Evolutionary conservation across 352 stramenopile genomes (phyloP), one percentile per base, ranked within the genome.

Genomic region (Phytopythium boreale): DNA sequence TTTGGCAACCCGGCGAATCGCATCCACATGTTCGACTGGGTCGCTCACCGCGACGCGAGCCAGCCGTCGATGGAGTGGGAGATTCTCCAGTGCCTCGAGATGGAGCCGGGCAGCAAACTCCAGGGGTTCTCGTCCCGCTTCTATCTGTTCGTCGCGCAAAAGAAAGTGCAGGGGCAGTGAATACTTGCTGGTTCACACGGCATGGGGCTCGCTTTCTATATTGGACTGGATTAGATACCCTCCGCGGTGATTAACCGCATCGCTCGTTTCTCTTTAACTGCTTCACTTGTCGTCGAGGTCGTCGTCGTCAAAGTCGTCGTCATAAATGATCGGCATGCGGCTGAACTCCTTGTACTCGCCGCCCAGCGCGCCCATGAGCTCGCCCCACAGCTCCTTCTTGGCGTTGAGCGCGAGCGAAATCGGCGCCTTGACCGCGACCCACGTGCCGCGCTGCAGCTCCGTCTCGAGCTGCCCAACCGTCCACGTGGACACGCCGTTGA

Each of bases 271-370:
- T n/a, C n/a, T n/a, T n/a, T n/a, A 22, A 4, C 8, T 31, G 2
- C 31, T 36, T n/a, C 20, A 14, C 27, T 47, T 50, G 39, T 56
- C 55, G 29, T 50, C 22, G 20, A 60, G 12, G n/a, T 61, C 36
- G 27, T 61, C 56, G 15, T 61, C 64, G 19, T 71, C 61, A 5
- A 64, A 62, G 0, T 80, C 68, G 11, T 84, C 71, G 55, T 79
- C 65, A 47, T 83, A 64, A 19, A 92, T 75, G n/a, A 67, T 58
- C 3, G 86, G 83, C 66, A 92, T 90, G 26, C 64, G 61, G 39
- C 75, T 85, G 70, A 94, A 89, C 63, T 82, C 76, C n/a, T 79
- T 70, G 66, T 89, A 92, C 67, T 95, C 84, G 10, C 82, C 80
- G 14, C 83, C 83, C 11, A 92, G 72, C 1, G 70, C 73, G 36